phyloP scores from a whole-genome alignment of 2,329 filamentous ascomycete genomes.

The Aspergillus alliaceus region DNA sequence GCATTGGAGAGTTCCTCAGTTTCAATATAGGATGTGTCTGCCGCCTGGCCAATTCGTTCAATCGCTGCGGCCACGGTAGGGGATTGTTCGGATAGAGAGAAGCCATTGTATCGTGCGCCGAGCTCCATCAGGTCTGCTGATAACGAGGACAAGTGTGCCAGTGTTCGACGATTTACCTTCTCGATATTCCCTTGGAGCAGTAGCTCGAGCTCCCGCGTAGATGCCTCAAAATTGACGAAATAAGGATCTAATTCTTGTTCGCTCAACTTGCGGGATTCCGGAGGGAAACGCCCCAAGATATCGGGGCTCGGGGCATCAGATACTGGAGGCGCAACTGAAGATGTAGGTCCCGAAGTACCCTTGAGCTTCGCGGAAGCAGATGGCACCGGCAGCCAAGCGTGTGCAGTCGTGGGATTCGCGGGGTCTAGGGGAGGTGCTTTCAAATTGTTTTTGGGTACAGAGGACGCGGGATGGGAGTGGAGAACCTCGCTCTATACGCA shows the following conservation, averaged over 20 bases:
- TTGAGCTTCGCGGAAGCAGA: slow-evolving; percentile 83
- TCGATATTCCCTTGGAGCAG: slow-evolving; percentile 92
- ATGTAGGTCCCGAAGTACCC: slow-evolving; percentile 38
- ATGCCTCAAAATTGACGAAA: slow-evolving; percentile 88
- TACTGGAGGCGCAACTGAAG: slow-evolving; percentile 44
- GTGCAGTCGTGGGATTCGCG: slow-evolving; percentile 85
- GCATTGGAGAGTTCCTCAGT: slow-evolving; percentile 87
- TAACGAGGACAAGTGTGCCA: slow-evolving; percentile 80
- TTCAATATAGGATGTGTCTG: slow-evolving; percentile 92
- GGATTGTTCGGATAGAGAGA: slow-evolving; percentile 90
- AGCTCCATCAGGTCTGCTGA: slow-evolving; percentile 88
- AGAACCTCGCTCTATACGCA: slow-evolving; percentile 81
- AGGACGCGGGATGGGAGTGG: slow-evolving; percentile 83
- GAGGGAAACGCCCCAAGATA: slow-evolving; percentile 77
- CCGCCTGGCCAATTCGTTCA: slow-evolving; percentile 89
- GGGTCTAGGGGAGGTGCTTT: slow-evolving; percentile 94
- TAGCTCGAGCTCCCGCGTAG: slow-evolving; percentile 86
- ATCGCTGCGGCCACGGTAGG: slow-evolving; percentile 87
- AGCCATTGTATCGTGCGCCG: slow-evolving; percentile 94
- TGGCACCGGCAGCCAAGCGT: slow-evolving; percentile 84
- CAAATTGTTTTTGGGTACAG: slow-evolving; percentile 88
- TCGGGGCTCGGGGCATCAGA: slow-evolving; percentile 60
- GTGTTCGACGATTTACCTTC: slow-evolving; percentile 86
- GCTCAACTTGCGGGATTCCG: slow-evolving; percentile 70
- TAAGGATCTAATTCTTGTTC: slow-evolving; percentile 95